A percentile compares a stretch with the other conserved stretches of the same genome.
Evolutionary conservation across 1,139 yeast genomes (phyloP).

Genomic region (Eremothecium cymbalariae): DNA sequence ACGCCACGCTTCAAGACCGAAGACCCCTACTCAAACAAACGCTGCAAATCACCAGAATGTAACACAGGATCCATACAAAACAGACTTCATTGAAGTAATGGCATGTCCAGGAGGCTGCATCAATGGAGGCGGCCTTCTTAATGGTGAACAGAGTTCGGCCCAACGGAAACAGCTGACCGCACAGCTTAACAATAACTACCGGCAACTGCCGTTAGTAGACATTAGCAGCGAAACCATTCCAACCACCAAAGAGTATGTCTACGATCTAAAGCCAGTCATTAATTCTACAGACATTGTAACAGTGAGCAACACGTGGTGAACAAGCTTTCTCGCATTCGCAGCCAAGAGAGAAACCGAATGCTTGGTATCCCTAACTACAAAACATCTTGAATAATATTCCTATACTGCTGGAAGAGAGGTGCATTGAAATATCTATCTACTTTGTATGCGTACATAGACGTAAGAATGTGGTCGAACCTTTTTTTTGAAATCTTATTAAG

Average conservation of each 20-base stretch:
- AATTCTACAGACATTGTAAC: slow-evolving; percentile 15
- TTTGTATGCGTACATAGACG: too few relatives aligned
- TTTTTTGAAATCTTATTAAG: too few relatives aligned
- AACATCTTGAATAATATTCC: too few relatives aligned
- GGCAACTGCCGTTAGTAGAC: slow-evolving; percentile 1
- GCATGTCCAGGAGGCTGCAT: slow-evolving; percentile 98
- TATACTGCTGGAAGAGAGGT: too few relatives aligned
- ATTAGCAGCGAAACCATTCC: slow-evolving; percentile 1
- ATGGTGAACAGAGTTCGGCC: slow-evolving; percentile 14
- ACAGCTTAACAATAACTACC: slow-evolving; percentile 13
- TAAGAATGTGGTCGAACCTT: too few relatives aligned
- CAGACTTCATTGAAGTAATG: slow-evolving; percentile 90
- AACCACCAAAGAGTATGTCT: too few relatives aligned
- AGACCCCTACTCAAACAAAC: background rate
- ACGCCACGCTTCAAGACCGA: slow-evolving; percentile 8
- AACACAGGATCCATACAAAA: slow-evolving; percentile 52
- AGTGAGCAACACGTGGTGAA: slow-evolving; percentile 25
- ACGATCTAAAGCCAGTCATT: slow-evolving; percentile 12
- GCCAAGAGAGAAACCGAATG: too few relatives aligned
- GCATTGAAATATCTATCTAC: too few relatives aligned
- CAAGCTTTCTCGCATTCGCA: too few relatives aligned
- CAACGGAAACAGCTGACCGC: slow-evolving; percentile 14
- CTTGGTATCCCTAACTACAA: too few relatives aligned
- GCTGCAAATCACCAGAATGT: slow-evolving; percentile 5
- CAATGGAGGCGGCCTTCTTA: slow-evolving; percentile 86